Base-by-base conservation (phyloP, 495 filamentous ascomycete species). In the Parmelia sp. region DNA sequence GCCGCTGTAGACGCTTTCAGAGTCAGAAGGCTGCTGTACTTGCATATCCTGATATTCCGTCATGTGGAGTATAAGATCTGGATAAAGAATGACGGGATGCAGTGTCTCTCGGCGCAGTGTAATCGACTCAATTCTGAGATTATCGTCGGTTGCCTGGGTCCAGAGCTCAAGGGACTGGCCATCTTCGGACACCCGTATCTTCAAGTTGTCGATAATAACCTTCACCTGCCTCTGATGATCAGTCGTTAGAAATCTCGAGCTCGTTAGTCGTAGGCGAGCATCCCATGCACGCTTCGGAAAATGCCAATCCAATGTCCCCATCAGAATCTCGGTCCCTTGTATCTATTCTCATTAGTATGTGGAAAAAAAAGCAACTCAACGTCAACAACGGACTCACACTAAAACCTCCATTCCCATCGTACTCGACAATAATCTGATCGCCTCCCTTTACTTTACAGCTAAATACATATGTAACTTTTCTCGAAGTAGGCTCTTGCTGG, bases 391-490 rank as follows among this genome's bases (percentile, higher is more conserved):
- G 60, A 0, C 62, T 68, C 31, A 77, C 53, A 0, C 57, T 66
- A 44, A 65, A 64, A 14, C 67, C 59, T 9, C 78, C 75, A 17
- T 70, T 68, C 6, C 73, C 75, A 68, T 83, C 73, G n/a, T 88
- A 72, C 4, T 77, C 74, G 10, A 88, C 73, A 21, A 80, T 62
- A 62, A 87, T 79, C 0, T 62, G 53, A 3, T 70, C 70, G 12
- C 65, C 55, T 0, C 58, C 25, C 19, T 66, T 68, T 1, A 70
- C 68, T 27, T 57, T 69, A 63, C 83, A 86, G 21, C 72, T 72
- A 45, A 84, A 82, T 29, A 84, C 80, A 65, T 87, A 88, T 3
- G 72, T 65, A 5, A 82, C 71, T 35, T 62, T 74, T 29, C 69
- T 68, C 4, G 69, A 68, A 10, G 59, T 65, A 21, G 71, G 68